Conservation (phyloP, 192 early-diverging fungal species). For the Umbelopsis sp. region DNA sequence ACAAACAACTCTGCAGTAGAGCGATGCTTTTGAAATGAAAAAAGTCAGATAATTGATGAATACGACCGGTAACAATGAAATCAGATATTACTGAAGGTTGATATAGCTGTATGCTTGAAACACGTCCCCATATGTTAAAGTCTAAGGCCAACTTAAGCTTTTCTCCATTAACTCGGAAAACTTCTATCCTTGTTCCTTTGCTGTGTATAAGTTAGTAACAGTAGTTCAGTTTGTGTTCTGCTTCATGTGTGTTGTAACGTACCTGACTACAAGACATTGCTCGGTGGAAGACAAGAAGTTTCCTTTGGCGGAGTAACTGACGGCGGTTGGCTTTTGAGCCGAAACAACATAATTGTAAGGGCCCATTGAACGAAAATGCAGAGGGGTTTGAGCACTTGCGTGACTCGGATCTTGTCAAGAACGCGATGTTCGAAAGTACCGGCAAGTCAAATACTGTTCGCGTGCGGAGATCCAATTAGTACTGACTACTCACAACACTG, state of each 20-base stretch:
- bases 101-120: constrained; percentile 59
- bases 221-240: background rate
- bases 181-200: constrained; percentile 66
- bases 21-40: constrained; percentile 42
- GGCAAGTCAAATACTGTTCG: too few relatives aligned
- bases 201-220: constrained; percentile 28
- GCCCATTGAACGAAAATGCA: constrained; percentile 24
- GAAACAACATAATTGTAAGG: constrained; percentile 77
- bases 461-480: too few relatives aligned
- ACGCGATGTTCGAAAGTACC: background rate
- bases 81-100: constrained; percentile 27
- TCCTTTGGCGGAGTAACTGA: constrained; percentile 66
- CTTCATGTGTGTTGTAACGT: constrained; percentile 7
- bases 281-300: constrained; percentile 68
- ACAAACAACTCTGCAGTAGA: constrained; percentile 69
- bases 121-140: constrained; percentile 70
- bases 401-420: background rate
- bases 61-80: background rate
- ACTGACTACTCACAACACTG: too few relatives aligned
- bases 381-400: background rate
- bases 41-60: background rate
- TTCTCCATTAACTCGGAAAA: constrained; percentile 51
- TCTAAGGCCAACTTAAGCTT: constrained; percentile 64
- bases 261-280: constrained; percentile 79
- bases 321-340: constrained; percentile 82